These are phyloP conservation scores for Trichoderma orchidacearum DNA, from an alignment of 495 filamentous ascomycete species.

Conservation along the genomic window DNA sequence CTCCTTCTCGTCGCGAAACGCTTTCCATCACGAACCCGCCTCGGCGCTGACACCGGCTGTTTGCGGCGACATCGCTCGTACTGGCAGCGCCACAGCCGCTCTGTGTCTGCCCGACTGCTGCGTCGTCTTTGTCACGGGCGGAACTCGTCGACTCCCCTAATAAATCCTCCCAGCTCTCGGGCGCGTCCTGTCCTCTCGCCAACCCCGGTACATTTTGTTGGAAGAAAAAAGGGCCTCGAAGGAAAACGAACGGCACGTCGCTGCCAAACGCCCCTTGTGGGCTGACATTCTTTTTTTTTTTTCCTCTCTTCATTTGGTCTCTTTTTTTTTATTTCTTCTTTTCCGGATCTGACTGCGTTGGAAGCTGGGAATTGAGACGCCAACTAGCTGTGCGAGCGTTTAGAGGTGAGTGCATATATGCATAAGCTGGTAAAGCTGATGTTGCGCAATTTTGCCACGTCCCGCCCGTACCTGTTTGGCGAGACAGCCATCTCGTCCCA, in stretches of 20 bases:
- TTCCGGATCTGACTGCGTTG: neutral
- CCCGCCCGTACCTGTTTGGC: neutral
- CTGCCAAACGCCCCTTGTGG: neutral
- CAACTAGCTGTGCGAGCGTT: neutral
- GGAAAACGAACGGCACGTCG: neutral
- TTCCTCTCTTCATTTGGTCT: neutral
- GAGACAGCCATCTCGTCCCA: neutral
- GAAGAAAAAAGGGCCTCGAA: neutral
- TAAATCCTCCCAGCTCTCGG: neutral
- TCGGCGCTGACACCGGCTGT: neutral
- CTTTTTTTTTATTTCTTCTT: neutral
- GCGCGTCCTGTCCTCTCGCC: neutral
- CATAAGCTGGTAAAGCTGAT: neutral
- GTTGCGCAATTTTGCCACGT: neutral
- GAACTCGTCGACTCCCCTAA: neutral
- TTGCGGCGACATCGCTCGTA: neutral
- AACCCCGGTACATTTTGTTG: neutral
- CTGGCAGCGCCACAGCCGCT: neutral
- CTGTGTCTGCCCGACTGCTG: neutral
- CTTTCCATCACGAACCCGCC: neutral
- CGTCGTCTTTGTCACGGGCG: neutral
- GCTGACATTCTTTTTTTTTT: slow-evolving; percentile 4
- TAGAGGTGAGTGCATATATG: neutral
- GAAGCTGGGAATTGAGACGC: neutral
- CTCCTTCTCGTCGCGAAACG: neutral